Evolutionary conservation across 2,329 filamentous ascomycete genomes (phyloP).

Genomic region (Aureobasidium sp.): DNA sequence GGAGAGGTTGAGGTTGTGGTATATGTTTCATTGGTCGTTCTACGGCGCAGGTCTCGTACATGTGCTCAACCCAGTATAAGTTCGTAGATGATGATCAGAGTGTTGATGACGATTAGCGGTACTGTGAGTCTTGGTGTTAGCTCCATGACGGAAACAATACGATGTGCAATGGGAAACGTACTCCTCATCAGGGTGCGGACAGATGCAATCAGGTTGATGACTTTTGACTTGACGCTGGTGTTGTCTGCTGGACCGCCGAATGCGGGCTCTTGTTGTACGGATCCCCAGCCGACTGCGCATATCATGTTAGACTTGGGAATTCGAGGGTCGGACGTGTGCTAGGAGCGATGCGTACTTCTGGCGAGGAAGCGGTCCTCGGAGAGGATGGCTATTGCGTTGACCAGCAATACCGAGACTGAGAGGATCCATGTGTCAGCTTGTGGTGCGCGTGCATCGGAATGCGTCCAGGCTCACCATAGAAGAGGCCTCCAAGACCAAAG

Average conservation of each 20-base stretch:
- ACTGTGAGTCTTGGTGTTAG: background rate
- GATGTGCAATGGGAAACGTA: constrained; percentile 40
- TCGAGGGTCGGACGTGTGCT: background rate
- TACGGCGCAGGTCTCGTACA: background rate
- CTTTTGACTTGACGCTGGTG: constrained; percentile 73
- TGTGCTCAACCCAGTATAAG: constrained; percentile 58
- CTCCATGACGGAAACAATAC: too few relatives aligned
- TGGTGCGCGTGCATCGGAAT: background rate
- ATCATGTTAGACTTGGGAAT: background rate
- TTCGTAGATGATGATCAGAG: constrained; percentile 74
- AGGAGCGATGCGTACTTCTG: constrained; percentile 46
- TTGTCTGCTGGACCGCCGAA: constrained; percentile 67
- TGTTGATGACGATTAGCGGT: constrained; percentile 43
- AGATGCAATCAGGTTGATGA: constrained; percentile 82
- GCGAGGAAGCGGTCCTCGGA: constrained; percentile 92
- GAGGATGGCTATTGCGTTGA: constrained; percentile 88
- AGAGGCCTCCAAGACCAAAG: constrained; percentile 59
- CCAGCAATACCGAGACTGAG: constrained; percentile 71
- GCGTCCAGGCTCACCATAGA: constrained; percentile 53
- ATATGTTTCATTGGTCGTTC: background rate
- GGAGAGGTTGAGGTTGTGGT: background rate
- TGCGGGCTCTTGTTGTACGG: constrained; percentile 57
- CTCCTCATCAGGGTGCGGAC: constrained; percentile 89
- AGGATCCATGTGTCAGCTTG: constrained; percentile 19
- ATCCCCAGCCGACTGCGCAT: constrained; percentile 67